A percentile compares a stretch with the other conserved stretches of the same genome.
Conservation (phyloP, 2,329 filamentous ascomycete species). For the Xylaria sp. region DNA sequence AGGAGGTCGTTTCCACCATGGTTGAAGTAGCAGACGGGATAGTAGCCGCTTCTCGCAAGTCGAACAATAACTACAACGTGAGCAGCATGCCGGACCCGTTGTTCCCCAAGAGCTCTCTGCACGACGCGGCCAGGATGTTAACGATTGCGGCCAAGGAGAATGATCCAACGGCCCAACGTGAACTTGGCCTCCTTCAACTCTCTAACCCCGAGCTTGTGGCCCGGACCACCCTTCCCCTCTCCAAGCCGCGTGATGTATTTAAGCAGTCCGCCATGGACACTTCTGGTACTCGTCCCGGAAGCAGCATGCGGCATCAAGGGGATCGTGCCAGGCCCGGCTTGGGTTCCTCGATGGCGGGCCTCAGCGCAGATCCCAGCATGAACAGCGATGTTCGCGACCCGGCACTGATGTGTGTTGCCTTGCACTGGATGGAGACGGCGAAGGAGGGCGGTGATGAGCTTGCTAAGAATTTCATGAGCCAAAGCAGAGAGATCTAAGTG, state of each 20-base stretch:
- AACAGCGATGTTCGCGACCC: constrained; percentile 74
- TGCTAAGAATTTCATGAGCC: constrained; percentile 83
- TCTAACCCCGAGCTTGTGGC: constrained; percentile 88
- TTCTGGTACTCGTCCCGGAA: constrained; percentile 59
- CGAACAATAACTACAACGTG: constrained; percentile 42
- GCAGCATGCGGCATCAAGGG: constrained; percentile 49
- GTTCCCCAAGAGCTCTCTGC: constrained; percentile 69
- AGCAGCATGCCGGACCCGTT: constrained; percentile 52
- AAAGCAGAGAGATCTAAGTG: constrained; percentile 60
- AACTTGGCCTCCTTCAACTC: constrained; percentile 92
- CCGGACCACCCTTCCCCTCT: constrained; percentile 83
- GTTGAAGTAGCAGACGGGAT: constrained; percentile 79
- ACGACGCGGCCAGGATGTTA: constrained; percentile 88
- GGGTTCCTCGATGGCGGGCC: constrained; percentile 43
- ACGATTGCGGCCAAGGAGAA: constrained; percentile 95
- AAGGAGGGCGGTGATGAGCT: constrained; percentile 87
- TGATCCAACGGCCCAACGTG: constrained; percentile 86
- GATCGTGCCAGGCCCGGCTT: constrained; percentile 48
- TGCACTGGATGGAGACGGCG: constrained; percentile 97
- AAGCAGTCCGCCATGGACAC: constrained; percentile 85
- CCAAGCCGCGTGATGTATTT: constrained; percentile 88
- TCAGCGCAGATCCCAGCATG: constrained; percentile 48
- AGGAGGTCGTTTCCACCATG: constrained; percentile 87
- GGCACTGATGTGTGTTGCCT: constrained; percentile 89
- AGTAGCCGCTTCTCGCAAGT: constrained; percentile 71